Evolutionary conservation across 2,329 filamentous ascomycete species (phyloP).

Genomic region (Pseudocercospora pini-densiflorae): DNA sequence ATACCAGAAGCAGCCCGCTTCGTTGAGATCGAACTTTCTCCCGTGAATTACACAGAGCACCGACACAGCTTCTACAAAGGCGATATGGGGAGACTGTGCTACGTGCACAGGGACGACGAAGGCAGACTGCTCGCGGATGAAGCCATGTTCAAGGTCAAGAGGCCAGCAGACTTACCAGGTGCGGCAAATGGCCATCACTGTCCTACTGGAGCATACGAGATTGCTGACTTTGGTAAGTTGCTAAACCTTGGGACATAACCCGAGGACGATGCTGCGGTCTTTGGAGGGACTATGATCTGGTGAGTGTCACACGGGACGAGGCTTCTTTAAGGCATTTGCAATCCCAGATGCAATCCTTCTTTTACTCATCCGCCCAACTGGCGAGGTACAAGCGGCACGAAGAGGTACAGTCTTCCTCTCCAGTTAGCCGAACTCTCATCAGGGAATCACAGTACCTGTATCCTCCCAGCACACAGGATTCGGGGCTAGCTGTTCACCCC

Average conservation of each 20-base stretch:
- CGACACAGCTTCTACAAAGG: slow-evolving; percentile 19
- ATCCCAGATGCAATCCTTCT: not conserved
- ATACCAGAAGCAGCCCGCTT: slow-evolving; percentile 22
- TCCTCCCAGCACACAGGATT: not conserved
- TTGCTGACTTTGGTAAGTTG: not conserved
- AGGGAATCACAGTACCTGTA: not conserved
- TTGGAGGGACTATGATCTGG: not conserved
- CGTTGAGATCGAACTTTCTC: slow-evolving; percentile 21
- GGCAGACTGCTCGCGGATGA: slow-evolving; percentile 13
- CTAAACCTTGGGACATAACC: not conserved
- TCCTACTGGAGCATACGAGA: not conserved
- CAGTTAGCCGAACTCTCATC: not conserved
- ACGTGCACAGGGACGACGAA: slow-evolving; percentile 15
- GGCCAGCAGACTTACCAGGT: slow-evolving; percentile 7
- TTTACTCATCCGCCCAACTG: not conserved
- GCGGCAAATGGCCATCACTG: not conserved
- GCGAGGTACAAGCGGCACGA: not conserved
- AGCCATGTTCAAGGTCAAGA: slow-evolving; percentile 15
- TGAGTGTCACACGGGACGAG: not conserved
- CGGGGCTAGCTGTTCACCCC: not conserved
- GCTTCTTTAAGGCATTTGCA: not conserved
- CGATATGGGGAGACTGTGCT: slow-evolving; percentile 20
- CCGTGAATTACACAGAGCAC: slow-evolving; percentile 8
- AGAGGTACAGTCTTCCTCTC: not conserved
- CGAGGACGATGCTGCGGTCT: not conserved